phyloP scores from a whole-genome alignment of 768 basidiomycete genomes.

The Kwoniella sp. region DNA sequence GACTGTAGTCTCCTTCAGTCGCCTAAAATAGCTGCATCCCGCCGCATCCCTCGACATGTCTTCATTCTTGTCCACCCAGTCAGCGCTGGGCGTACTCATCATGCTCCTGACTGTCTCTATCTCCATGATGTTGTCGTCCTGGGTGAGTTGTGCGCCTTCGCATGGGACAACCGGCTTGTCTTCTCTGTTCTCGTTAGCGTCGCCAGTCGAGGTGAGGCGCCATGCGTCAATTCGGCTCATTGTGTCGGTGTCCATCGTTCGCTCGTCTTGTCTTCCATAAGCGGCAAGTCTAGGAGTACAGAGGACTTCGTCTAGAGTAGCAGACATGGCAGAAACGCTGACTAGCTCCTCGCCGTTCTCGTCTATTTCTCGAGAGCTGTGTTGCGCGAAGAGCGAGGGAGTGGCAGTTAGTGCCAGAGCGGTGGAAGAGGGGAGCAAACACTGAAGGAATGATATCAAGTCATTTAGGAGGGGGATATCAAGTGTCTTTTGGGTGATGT shows the following conservation, averaged over 20 bases:
- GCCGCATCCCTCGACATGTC: conserved; percentile 18
- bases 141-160: neutral
- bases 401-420: neutral
- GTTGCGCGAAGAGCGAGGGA: neutral
- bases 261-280: neutral
- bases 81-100: conserved; percentile 2
- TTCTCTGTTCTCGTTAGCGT: neutral
- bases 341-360: too few species aligned
- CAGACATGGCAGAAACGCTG: neutral
- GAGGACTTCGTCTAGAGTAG: neutral
- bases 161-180: neutral
- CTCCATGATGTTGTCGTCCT: too few species aligned
- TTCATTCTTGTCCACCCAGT: conserved; percentile 20
- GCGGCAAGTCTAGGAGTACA: neutral
- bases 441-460: conserved; percentile 14
- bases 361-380: neutral
- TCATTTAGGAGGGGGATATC: conserved; percentile 2
- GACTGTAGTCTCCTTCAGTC: neutral
- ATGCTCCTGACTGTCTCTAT: neutral
- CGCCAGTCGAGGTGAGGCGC: neutral
- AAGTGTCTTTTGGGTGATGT: neutral
- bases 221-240: neutral
- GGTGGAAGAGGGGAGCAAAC: conserved; percentile 15
- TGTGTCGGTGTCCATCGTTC: neutral
- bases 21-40: conserved; percentile 16